These are phyloP conservation scores for Claviceps cyperi DNA, from an alignment of 2,329 filamentous ascomycete genomes.

Conservation along the genomic window DNA sequence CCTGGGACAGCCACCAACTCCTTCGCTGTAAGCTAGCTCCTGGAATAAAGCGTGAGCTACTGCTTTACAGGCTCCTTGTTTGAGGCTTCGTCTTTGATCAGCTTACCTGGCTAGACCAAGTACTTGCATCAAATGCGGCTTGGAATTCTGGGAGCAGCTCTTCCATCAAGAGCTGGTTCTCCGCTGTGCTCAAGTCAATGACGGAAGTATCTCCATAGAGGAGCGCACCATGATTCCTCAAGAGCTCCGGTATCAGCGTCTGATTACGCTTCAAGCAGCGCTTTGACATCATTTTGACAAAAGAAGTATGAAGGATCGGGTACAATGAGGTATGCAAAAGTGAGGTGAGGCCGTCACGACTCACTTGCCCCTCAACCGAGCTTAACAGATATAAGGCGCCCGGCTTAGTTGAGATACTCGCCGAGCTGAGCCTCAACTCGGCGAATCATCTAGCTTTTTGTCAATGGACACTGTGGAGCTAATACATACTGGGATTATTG, in stretches of 20 bases:
- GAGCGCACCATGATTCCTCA: neutral
- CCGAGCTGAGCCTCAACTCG: neutral
- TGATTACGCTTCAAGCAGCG: neutral
- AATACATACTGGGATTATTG: neutral
- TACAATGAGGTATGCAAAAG: neutral
- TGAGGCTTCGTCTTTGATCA: neutral
- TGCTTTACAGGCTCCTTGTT: too few relatives aligned
- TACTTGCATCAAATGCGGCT: neutral
- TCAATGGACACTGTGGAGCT: neutral
- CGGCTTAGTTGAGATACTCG: neutral
- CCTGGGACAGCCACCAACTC: neutral
- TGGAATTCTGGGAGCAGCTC: neutral
- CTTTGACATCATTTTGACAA: neutral
- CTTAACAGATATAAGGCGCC: too few relatives aligned
- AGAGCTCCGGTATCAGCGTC: neutral
- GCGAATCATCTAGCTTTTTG: neutral
- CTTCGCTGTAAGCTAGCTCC: neutral
- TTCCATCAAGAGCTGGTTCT: neutral
- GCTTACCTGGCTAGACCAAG: neutral
- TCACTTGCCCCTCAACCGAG: too few relatives aligned
- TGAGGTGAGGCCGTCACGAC: neutral
- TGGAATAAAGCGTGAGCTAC: neutral
- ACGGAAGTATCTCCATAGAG: neutral
- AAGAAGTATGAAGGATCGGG: neutral
- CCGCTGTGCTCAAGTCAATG: neutral